Conservation (phyloP, 257 asterid genomes). For the Salvia rosmarinus region DNA sequence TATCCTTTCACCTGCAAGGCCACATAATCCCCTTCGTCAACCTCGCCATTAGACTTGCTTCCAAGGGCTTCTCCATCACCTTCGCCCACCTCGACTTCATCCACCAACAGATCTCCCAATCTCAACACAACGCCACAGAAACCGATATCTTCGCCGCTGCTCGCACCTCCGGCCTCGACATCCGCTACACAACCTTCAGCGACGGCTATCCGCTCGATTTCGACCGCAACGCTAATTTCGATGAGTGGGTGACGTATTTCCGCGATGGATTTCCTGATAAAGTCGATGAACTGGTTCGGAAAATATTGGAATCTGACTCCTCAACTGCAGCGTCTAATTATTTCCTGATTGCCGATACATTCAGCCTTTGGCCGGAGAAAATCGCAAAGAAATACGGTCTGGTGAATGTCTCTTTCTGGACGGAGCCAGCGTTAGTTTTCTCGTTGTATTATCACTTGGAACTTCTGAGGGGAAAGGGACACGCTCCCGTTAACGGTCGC, state of each 20-base stretch:
- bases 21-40: constrained; percentile 67
- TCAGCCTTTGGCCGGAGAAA: constrained; percentile 45
- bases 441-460: constrained; percentile 53
- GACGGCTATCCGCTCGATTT: constrained; percentile 52
- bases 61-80: constrained; percentile 67
- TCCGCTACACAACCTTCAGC: constrained; percentile 43
- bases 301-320: constrained; percentile 28
- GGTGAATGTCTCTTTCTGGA: constrained; percentile 61
- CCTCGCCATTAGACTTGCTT: constrained; percentile 69
- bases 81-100: constrained; percentile 56
- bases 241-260: constrained; percentile 26
- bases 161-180: constrained; percentile 50
- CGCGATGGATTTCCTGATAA: constrained; percentile 33
- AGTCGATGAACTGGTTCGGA: constrained; percentile 47
- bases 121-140: constrained; percentile 29
- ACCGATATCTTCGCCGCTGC: constrained; percentile 42
- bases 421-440: constrained; percentile 59
- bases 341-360: constrained; percentile 57
- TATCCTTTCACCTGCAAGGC: constrained; percentile 64
- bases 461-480: constrained; percentile 50
- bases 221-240: constrained; percentile 38
- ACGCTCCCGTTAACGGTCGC: constrained; percentile 43
- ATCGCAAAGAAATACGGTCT: constrained; percentile 49
- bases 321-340: constrained; percentile 24
- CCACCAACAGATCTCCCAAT: constrained; percentile 53